Percentiles rank a stretch among this genome's conserved stretches.
phyloP scores from a whole-genome alignment of 1,139 yeast species.

The Taphrina confusa region DNA sequence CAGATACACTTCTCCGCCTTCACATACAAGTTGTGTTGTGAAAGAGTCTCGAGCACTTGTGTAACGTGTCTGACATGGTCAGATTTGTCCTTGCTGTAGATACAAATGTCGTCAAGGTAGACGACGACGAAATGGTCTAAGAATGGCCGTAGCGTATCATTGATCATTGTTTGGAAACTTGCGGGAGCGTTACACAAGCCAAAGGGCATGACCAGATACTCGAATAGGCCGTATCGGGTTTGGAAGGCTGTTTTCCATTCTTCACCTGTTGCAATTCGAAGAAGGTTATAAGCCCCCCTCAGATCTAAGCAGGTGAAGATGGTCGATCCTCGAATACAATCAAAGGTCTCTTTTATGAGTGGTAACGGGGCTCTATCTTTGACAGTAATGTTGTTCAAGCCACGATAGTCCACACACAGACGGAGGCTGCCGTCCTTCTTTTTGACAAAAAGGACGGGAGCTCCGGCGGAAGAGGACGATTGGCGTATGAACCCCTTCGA shows the following conservation, averaged over 20 bases:
- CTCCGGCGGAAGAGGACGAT: slow-evolving; percentile 9
- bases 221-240: slow-evolving; percentile 29
- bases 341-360: slow-evolving; percentile 39
- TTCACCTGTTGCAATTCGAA: slow-evolving; percentile 45
- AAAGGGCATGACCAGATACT: slow-evolving; percentile 40
- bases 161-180: slow-evolving; percentile 40
- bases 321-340: slow-evolving; percentile 26
- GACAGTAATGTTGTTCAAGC: slow-evolving; percentile 42
- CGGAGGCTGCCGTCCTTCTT: slow-evolving; percentile 40
- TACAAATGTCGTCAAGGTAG: slow-evolving; percentile 44
- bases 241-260: slow-evolving; percentile 35
- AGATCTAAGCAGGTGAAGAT: slow-evolving; percentile 41
- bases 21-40: background rate
- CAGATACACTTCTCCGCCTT: slow-evolving; percentile 9
- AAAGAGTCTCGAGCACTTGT: background rate
- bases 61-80: slow-evolving; percentile 5
- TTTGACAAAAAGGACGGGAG: slow-evolving; percentile 30
- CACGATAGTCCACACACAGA: slow-evolving; percentile 44
- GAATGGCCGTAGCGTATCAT: slow-evolving; percentile 35
- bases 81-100: slow-evolving; percentile 16
- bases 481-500: slow-evolving; percentile 13
- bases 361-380: slow-evolving; percentile 43
- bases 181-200: slow-evolving; percentile 34
- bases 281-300: slow-evolving; percentile 41
- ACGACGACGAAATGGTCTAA: slow-evolving; percentile 38